Evolutionary conservation across 768 basidiomycete genomes (phyloP).

Genomic region (Pulveroboletus frians): DNA sequence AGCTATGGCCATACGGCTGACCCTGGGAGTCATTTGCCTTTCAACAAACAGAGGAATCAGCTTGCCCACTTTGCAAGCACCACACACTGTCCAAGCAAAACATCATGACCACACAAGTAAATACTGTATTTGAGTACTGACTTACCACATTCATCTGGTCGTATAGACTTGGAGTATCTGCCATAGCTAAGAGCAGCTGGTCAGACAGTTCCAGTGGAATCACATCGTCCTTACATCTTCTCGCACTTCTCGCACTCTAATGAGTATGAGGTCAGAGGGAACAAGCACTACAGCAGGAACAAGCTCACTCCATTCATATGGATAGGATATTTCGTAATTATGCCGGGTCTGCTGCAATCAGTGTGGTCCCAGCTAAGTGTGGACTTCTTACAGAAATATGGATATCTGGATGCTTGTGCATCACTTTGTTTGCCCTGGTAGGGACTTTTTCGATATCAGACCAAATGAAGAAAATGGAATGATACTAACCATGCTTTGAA

Average conservation of each 20-base stretch:
- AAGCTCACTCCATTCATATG: constrained; percentile 65
- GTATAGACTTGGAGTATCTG: constrained; percentile 68
- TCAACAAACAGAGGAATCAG: constrained; percentile 54
- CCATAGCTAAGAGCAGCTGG: constrained; percentile 49
- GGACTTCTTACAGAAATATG: constrained; percentile 55
- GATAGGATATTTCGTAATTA: constrained; percentile 69
- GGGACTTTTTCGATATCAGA: background rate
- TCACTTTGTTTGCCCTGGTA: constrained; percentile 63
- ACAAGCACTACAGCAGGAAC: background rate
- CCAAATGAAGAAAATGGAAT: background rate
- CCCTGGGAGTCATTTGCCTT: constrained; percentile 31
- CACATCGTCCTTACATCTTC: constrained; percentile 45
- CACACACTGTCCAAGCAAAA: constrained; percentile 47
- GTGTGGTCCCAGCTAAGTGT: constrained; percentile 1
- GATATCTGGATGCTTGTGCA: constrained; percentile 62
- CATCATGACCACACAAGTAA: background rate
- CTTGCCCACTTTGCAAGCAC: constrained; percentile 55
- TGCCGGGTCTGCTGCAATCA: constrained; percentile 53
- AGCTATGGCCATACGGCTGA: constrained; percentile 41
- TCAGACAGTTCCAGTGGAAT: constrained; percentile 2
- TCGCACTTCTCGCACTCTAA: constrained; percentile 60
- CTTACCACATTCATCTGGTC: constrained; percentile 58
- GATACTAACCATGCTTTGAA: constrained; percentile 65
- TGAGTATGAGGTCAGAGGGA: background rate
- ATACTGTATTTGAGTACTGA: constrained; percentile 1